Evolutionary conservation across 208 protist species (phyloP), one percentile per base, ranked within the genome.

Genomic region (Blechomonas ayalai): DNA sequence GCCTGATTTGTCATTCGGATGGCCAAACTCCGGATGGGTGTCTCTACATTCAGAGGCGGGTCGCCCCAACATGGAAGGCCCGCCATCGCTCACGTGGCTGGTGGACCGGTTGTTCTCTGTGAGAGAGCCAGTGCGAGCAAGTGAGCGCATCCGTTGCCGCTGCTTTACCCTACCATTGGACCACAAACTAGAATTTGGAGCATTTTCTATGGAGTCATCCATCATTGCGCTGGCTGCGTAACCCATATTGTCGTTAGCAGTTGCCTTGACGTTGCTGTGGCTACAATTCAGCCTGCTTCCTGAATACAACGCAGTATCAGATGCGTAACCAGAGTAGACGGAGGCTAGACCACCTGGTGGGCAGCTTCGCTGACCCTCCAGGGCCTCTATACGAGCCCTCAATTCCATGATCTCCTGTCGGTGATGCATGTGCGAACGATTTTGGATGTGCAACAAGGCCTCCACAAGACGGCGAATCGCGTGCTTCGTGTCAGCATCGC

Each of bases 331-430:
- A n/a, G n/a, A n/a, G n/a, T n/a, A n/a, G n/a, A n/a, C n/a, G n/a
- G n/a, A n/a, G n/a, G n/a, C n/a, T n/a, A n/a, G n/a, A n/a, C 35
- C 19, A 36, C 32, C 25, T 34, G 39, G 56, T 0, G 10, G 31
- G 46, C 75, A 79, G 52, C 78, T 69, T 1, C 44, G 38, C 18
- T 67, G 66, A 13, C 27, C 37, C 71, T 91, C 82, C 16, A 91
- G 43, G 22, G 56, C 64, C 32, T 59, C 59, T 12, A 91, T 54
- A 27, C 82, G 82, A 2, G 38, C 31, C n/a, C 59, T 51, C 31
- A 84, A 38, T 1, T 16, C 34, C 36, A 50, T 45, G 13, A 74
- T 60, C 2, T 47, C 52, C 19, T 57, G 25, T 28, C 61, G 36
- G 15, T 65, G 57, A 43, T 64, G 61, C 34, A 35, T 25, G 16